phyloP scores from a whole-genome alignment of 805 yeast species.

The Isabelozyma heimii region DNA sequence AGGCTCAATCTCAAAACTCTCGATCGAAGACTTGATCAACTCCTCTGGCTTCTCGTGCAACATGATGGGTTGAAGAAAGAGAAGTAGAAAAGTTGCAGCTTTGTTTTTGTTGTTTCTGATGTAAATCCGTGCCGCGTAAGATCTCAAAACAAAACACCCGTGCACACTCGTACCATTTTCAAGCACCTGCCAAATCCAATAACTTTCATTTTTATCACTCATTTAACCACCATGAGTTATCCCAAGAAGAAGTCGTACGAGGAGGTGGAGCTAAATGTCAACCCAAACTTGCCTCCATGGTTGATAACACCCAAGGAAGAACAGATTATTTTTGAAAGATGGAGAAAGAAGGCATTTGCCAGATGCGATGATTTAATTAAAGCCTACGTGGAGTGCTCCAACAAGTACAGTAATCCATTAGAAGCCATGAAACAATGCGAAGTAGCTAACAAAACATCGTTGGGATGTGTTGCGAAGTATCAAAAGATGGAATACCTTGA shows the following conservation, averaged over 20 bases:
- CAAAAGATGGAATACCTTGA: conserved; percentile 68
- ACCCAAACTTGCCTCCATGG: conserved; percentile 66
- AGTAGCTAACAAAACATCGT: conserved; percentile 54
- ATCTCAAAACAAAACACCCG: neutral
- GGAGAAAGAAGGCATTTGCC: conserved; percentile 66
- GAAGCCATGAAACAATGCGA: conserved; percentile 68
- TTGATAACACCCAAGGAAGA: conserved; percentile 75
- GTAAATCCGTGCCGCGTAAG: neutral
- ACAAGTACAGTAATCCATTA: conserved; percentile 51
- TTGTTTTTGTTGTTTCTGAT: neutral
- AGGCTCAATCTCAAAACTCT: conserved; percentile 50
- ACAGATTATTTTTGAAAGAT: conserved; percentile 64
- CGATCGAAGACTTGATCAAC: conserved; percentile 41
- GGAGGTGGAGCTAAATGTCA: conserved; percentile 36
- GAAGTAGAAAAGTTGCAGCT: neutral
- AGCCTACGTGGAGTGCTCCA: conserved; percentile 66
- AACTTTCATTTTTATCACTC: too few relatives aligned
- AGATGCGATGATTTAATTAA: conserved; percentile 68
- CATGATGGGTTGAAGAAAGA: conserved; percentile 10
- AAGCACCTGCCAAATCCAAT: too few relatives aligned
- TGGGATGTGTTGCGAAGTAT: conserved; percentile 58
- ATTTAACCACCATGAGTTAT: conserved; percentile 20
- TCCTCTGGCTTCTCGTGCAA: conserved; percentile 31
- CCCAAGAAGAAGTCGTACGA: conserved; percentile 31
- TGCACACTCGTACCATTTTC: neutral